phyloP scores from a whole-genome alignment of 495 filamentous ascomycete genomes.

The Tuber brumale region DNA sequence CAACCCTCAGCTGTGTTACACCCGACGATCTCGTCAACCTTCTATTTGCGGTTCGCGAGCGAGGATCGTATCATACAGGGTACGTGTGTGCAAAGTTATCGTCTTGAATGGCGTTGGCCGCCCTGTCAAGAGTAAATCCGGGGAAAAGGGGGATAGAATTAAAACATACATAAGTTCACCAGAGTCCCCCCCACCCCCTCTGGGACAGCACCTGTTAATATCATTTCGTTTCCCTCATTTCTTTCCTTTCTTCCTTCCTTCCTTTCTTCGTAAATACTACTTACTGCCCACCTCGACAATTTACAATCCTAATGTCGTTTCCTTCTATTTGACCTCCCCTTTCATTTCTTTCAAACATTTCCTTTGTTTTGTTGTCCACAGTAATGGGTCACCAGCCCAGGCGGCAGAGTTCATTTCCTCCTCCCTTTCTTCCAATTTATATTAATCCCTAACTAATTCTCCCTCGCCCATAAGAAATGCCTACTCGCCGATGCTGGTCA shows the following conservation, averaged over 20 bases:
- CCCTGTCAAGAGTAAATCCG: not conserved
- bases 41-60: not conserved
- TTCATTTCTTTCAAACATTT: not conserved
- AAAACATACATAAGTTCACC: not conserved
- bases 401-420: slow-evolving; percentile 1
- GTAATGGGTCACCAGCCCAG: not conserved
- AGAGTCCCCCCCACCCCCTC: not conserved
- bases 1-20: not conserved
- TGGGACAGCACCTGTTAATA: not conserved
- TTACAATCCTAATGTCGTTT: not conserved
- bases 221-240: not conserved
- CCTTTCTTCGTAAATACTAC: not conserved
- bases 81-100: not conserved
- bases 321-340: not conserved
- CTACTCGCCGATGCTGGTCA: not conserved
- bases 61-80: not conserved
- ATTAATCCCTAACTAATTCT: not conserved
- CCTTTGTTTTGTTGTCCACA: not conserved
- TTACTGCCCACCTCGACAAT: not conserved
- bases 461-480: not conserved
- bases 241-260: not conserved
- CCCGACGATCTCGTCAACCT: not conserved
- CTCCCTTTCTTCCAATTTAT: not conserved
- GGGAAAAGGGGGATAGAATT: not conserved
- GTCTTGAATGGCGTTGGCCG: not conserved